Evolutionary conservation across 305 asterid genomes (phyloP), one percentile per base, ranked within the genome.

Genomic region (Fraxinus baroniana): DNA sequence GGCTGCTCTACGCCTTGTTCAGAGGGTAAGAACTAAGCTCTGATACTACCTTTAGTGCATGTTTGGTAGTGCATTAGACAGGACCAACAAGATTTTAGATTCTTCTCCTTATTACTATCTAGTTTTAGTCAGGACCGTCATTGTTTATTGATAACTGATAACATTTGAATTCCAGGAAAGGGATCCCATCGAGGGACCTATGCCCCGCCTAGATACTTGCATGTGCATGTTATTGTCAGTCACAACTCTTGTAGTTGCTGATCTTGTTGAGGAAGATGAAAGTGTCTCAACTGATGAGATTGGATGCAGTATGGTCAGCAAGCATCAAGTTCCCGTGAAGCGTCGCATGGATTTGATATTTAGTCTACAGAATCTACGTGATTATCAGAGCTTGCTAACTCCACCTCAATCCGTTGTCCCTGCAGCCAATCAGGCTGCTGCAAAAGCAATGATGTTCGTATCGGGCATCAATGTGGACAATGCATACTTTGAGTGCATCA

Each of bases 111-210:
- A 35, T 5, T n/a, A 60, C 68, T 7, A 6, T 22, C 66, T 70
- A 57, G 28, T 9, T 8, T 64, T 64, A 9, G 35, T 28, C 75
- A 70, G 36, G 22, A 26, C n/a, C 35, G 1, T 64, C 10, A 41
- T 77, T 82, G 49, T 74, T 73, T 75, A 5, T 77, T 80, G 72
- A 62, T 76, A 66, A 66, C 5, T 78, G 44, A 64, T 83, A 35
- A 49, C 77, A 68, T 76, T 44, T 78, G 79, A 79, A 44, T 84
- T 84, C 49, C 79, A 96, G 99, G 99, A 94, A 88, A 91, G 98
- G 89, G 97, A 96, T 87, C 98, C 98, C 35, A 94, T 96, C 81
- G 99, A 94, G 87, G 99, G 98, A 57, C 99, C 99, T 1, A 94
- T 94, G 87, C 99, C 99, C 83, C 98, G 91, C 52, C 88, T 96